Evolutionary conservation across 768 basidiomycete species (phyloP).

Genomic region (Artomyces pyxidatus): DNA sequence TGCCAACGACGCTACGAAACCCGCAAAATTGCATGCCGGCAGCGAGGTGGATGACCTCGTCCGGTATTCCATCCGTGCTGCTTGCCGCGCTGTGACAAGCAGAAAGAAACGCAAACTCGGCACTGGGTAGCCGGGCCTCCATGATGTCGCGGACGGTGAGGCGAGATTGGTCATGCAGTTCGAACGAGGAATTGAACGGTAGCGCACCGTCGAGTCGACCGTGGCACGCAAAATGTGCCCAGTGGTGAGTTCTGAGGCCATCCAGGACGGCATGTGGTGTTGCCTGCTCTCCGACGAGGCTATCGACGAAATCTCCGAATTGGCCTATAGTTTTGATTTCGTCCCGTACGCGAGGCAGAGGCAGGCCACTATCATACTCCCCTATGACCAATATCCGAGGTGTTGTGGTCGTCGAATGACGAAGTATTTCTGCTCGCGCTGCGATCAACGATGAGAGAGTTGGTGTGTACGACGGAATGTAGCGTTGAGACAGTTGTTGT

Average conservation of each 20-base stretch:
- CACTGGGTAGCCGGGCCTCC: not conserved
- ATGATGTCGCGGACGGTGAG: constrained; percentile 7
- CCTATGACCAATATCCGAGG: constrained; percentile 1
- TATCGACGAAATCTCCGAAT: no score
- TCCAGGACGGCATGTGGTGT: not conserved
- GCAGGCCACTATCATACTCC: no score
- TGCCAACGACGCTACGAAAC: constrained; percentile 9
- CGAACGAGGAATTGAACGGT: constrained; percentile 4
- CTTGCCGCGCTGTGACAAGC: constrained; percentile 10
- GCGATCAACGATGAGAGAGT: constrained; percentile 8
- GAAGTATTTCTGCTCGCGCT: not conserved
- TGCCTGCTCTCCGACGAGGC: not conserved
- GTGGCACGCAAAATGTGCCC: constrained; percentile 11
- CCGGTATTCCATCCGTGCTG: not conserved
- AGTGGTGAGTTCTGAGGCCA: not conserved
- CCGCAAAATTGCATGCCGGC: constrained; percentile 13
- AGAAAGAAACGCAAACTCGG: constrained; percentile 7
- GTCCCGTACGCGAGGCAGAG: not conserved
- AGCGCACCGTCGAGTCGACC: not conserved
- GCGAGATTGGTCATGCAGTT: not conserved
- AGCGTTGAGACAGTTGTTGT: constrained; percentile 3
- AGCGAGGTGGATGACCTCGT: constrained; percentile 14
- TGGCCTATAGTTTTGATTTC: not conserved
- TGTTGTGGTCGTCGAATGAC: not conserved
- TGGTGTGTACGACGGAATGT: constrained; percentile 10